These are phyloP conservation scores for Huntiella decipiens DNA, from an alignment of 2,329 filamentous ascomycete genomes.

Conservation along the genomic window DNA sequence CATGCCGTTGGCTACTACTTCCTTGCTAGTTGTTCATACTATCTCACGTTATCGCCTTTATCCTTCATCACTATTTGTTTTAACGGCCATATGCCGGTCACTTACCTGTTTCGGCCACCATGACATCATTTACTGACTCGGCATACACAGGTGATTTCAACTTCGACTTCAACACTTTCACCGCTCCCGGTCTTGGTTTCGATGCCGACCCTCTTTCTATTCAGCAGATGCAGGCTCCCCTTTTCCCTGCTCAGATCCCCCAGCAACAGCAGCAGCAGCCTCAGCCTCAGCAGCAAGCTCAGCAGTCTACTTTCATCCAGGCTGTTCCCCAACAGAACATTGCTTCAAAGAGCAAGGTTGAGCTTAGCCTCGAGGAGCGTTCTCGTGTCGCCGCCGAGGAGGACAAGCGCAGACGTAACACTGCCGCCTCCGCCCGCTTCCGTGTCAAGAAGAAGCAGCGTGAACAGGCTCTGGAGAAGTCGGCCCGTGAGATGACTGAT, in stretches of 20 bases:
- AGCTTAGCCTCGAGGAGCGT: conserved; percentile 46
- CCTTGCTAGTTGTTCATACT: not conserved
- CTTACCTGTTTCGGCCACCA: not conserved
- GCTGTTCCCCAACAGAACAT: conserved; percentile 19
- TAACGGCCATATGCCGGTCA: not conserved
- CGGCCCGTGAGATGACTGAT: conserved; percentile 65
- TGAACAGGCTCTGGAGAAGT: conserved; percentile 66
- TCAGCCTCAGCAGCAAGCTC: conserved; percentile 13
- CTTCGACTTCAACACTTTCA: conserved; percentile 25
- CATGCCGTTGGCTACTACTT: not conserved
- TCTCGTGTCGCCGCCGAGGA: conserved; percentile 63
- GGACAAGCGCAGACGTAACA: conserved; percentile 78
- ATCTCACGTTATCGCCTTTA: not conserved
- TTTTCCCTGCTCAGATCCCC: conserved; percentile 23
- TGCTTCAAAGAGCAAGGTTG: conserved; percentile 22
- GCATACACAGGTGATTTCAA: conserved; percentile 8
- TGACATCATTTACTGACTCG: conserved; percentile 10
- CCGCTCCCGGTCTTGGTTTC: conserved; percentile 1
- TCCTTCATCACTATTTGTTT: not conserved
- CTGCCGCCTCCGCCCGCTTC: conserved; percentile 73
- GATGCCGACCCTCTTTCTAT: conserved; percentile 17
- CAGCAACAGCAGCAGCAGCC: conserved; percentile 13
- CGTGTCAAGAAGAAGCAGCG: conserved; percentile 93
- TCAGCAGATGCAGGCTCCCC: conserved; percentile 34
- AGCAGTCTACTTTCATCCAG: conserved; percentile 9